Conservation (phyloP, 164 flowering plant genomes). For the Cinnamomum micranthum region DNA sequence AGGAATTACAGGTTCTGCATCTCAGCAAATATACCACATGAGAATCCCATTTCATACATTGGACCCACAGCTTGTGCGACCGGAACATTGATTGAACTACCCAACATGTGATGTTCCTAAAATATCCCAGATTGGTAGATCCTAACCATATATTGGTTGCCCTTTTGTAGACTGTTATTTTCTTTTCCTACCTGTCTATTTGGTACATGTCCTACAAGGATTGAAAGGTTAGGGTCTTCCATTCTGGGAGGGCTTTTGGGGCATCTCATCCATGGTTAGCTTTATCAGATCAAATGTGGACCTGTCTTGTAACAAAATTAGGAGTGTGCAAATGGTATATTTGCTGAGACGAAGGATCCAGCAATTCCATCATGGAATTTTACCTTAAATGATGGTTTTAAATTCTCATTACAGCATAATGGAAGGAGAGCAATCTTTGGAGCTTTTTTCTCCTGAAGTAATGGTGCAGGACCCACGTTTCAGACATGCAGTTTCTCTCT, state of each 20-base stretch:
- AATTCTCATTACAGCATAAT: slow-evolving; percentile 62
- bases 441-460: slow-evolving; percentile 70
- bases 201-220: no score
- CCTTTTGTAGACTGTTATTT: background rate
- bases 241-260: background rate
- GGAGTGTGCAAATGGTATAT: background rate
- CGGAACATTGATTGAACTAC: background rate
- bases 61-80: background rate
- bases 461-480: slow-evolving; percentile 48
- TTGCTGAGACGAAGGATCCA: background rate
- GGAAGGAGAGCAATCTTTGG: slow-evolving; percentile 81
- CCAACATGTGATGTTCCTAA: background rate
- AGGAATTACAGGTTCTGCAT: background rate
- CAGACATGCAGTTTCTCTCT: slow-evolving; percentile 46
- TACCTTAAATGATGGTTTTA: slow-evolving; percentile 5
- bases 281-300: background rate
- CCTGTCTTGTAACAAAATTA: background rate
- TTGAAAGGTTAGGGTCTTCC: background rate
- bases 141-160: background rate
- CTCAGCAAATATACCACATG: background rate
- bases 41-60: background rate
- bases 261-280: background rate
- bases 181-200: background rate
- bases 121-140: background rate
- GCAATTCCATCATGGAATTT: background rate